phyloP scores from a whole-genome alignment of 495 filamentous ascomycete species.

The Xylaria sp. region DNA sequence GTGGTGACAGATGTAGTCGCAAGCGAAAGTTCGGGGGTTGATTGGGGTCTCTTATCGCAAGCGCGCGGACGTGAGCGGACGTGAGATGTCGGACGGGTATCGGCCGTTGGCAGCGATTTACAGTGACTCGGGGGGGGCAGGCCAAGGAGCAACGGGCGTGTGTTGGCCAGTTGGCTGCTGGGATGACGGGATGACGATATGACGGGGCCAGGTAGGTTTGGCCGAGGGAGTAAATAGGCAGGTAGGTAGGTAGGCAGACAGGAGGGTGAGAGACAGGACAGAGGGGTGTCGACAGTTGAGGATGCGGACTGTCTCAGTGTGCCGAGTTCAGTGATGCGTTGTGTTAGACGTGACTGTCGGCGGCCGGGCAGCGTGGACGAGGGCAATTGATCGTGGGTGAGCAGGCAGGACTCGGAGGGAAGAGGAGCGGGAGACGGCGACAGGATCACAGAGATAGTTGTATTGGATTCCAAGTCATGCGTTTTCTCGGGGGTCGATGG shows the following conservation, averaged over 20 bases:
- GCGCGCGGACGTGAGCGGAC: constrained; percentile 32
- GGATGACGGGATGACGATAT: constrained; percentile 10
- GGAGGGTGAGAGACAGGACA: constrained; percentile 15
- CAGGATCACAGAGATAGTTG: constrained; percentile 21
- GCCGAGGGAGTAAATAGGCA: constrained; percentile 1
- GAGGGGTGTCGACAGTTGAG: constrained; percentile 17
- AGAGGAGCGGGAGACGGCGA: constrained; percentile 22
- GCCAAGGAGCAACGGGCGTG: not conserved
- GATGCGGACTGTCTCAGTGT: constrained; percentile 16
- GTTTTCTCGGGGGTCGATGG: constrained; percentile 21
- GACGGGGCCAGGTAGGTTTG: not conserved
- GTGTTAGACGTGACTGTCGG: not conserved
- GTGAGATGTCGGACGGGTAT: constrained; percentile 34
- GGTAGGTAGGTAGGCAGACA: not conserved
- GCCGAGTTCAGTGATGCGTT: constrained; percentile 7
- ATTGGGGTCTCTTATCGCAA: constrained; percentile 38
- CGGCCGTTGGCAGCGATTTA: constrained; percentile 28
- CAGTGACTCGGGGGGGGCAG: constrained; percentile 19
- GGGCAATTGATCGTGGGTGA: constrained; percentile 23
- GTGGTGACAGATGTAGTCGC: constrained; percentile 33
- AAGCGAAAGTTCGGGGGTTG: constrained; percentile 12
- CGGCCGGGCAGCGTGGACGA: constrained; percentile 27
- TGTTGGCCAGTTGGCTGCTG: not conserved
- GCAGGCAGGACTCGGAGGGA: constrained; percentile 14
- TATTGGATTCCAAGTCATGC: constrained; percentile 26